Evolutionary conservation across 2,329 filamentous ascomycete species (phyloP), one percentile per base, ranked within the genome.

Genomic region (Mycosphaerella sp.): DNA sequence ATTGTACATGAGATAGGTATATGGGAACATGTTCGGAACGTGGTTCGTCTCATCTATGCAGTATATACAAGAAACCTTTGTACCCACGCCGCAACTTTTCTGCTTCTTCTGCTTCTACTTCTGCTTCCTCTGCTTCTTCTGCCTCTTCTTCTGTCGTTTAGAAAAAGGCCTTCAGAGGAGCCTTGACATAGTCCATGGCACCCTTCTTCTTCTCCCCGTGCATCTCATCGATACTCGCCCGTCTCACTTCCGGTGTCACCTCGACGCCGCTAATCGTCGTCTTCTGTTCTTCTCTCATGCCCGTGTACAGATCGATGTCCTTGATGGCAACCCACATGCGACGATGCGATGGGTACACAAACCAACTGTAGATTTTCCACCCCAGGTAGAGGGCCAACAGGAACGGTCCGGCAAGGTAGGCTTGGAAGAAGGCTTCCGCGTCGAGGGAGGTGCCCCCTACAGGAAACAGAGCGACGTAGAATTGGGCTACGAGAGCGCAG

Each of bases 401-500:
- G 45, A 68, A 54, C 2, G 64, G 64, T n/a, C 52, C 64, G 9
- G 67, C 64, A 14, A 69, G 58, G 53, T 67, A 67, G 9, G 53
- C 45, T 40, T 65, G 40, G 62, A 69, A 69, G 59, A 66, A 69
- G 34, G 29, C 40, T 43, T 56, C 39, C 8, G 62, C 57, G 12
- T 54, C 40, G 26, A 62, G 61, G 14, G 56, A 44, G 9, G 57
- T 34, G 8, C 54, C 59, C 4, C 51, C 58, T 45, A 62, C 40
- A 21, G 59, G 63, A 56, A 59, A 65, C 7, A 67, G 60, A 2
- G 65, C 66, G 41, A 61, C 59, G 66, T 75, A 75, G 64, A 75
- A 74, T 62, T 73, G 71, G 43, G 72, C 73, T 7, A 67, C 53
- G 5, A 75, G 66, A 34, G 67, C 66, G 14, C 74, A 44, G 57